Evolutionary conservation across 2,329 filamentous ascomycete genomes (phyloP), one percentile per base, ranked within the genome.

Genomic region (Botrytis hyacinthi): DNA sequence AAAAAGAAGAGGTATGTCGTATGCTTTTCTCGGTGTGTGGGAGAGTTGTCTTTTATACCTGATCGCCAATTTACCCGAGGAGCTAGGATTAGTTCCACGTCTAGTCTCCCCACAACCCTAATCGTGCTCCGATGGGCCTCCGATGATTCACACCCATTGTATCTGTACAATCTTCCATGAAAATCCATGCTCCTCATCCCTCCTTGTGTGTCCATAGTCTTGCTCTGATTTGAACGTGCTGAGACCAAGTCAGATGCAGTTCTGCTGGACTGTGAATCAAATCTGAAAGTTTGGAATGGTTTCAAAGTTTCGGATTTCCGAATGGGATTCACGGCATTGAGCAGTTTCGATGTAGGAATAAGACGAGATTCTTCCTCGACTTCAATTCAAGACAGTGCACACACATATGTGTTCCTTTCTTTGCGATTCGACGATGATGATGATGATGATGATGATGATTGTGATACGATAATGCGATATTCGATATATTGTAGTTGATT

Each of bases 171-270:
- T 35, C 40, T 61, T 22, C 22, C n/a, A 22, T 18, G 3, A 14
- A 16, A 20, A 10, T 1, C 10, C 8, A 26, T 40, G 12, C 35
- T 14, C 22, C 22, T 22, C 16, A 3, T 42, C 7, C 26, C 26
- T 40, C 16, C 14, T 42, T 29, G 0, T 10, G 5, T 5, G 3
- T 2, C 14, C 60, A 26, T 10, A 26, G 0, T 18, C 3, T 18
- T n/a, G 14, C 37, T n/a, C 14, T 42, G 37, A 12, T 26, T 29
- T 5, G 37, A n/a, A 42, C 12, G 2, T 42, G 3, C 37, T 42
- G 37, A 62, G 7, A 37, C 14, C 12, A 62, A 42, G 12, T 37
- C 60, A 29, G 60, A 29, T 42, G 60, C 16, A 29, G 26, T 62
- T 42, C 60, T 7, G 26, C 26, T 26, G 22, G 22, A 37, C 32